Base-by-base conservation (phyloP, 2,329 filamentous ascomycete species). In the Penicillium corylophilum region DNA sequence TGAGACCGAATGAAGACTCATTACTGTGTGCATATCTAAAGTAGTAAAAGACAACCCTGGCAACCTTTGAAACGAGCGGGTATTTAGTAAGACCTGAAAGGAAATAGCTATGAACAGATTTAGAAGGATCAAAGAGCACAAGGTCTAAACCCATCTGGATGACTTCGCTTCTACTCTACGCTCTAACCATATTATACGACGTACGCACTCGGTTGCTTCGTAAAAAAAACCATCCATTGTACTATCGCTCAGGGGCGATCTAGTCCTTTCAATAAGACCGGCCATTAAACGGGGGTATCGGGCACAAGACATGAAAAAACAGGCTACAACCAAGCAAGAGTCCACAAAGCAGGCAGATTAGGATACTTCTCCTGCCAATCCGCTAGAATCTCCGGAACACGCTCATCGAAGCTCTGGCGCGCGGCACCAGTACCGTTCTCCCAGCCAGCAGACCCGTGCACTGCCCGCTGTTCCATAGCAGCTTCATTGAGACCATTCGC, bases 341-440 rank as follows among this genome's bases (percentile, higher is more conserved):
- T 97, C 94, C 94, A 99, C 50, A 94, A 81, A 2, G 91, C 89
- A 16, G 94, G 94, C 62, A 97, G 73, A 63, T 90, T 87, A 5
- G 94, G 93, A 90, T 93, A 96, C 62, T 87, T 83, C 71, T 96
- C 92, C 74, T 99, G 94, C 94, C 94, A 99, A 47, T 86, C 84
- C 2, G 86, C 93, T 54, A 99, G 76, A 31, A 99, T 88, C 59
- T 96, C 92, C 0, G 94, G 94, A 2, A 99, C 94, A 49, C 85
- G 83, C 70, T 96, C 92, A 72, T 99, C 94, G 65, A 99, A 99
- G 26, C 87, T 87, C 28, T 82, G 79, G 51, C 93, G 79, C 50
- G 85, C 84, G 1, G 82, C 79, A 4, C 82, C 84, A 53, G 79
- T 81, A 10, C 86, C 89, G 48, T 81, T 81, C 51, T 91, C 85